Evolutionary conservation across 2,329 filamentous ascomycete genomes (phyloP).

Genomic region (Pseudomassariella vexata): DNA sequence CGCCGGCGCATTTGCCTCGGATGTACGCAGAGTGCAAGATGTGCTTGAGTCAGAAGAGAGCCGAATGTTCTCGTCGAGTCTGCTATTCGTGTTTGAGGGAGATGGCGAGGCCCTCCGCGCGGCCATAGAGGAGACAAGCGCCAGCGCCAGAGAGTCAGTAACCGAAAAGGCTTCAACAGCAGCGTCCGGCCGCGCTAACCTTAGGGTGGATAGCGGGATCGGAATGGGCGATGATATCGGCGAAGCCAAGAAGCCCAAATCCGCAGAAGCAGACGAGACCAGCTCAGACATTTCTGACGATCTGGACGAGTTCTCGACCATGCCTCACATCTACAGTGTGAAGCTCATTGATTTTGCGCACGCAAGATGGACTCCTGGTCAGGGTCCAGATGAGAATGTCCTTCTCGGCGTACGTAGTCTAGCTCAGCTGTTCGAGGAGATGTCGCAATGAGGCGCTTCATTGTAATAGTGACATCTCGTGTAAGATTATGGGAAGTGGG

Average conservation of each 20-base stretch:
- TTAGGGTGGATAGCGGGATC: conserved; percentile 52
- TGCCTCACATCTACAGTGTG: conserved; percentile 59
- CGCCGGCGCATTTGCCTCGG: conserved; percentile 45
- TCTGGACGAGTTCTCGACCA: conserved; percentile 45
- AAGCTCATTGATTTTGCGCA: conserved; percentile 98
- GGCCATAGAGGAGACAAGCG: conserved; percentile 50
- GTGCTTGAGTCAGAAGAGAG: conserved; percentile 51
- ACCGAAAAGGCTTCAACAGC: conserved; percentile 16
- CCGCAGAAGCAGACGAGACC: conserved; percentile 22
- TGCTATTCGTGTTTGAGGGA: conserved; percentile 61
- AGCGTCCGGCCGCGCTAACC: conserved; percentile 22
- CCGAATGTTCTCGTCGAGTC: conserved; percentile 58
- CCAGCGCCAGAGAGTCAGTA: conserved; percentile 31
- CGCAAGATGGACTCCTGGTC: conserved; percentile 73
- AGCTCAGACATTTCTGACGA: conserved; percentile 44
- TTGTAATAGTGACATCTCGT: too few species aligned
- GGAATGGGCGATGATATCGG: conserved; percentile 38
- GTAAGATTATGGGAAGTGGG: too few species aligned
- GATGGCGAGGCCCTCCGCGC: conserved; percentile 48
- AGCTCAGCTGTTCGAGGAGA: conserved; percentile 62
- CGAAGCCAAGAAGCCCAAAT: conserved; percentile 8
- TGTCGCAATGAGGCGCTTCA: conserved; percentile 33
- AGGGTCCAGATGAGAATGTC: conserved; percentile 81
- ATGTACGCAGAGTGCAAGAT: conserved; percentile 46
- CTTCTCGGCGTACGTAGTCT: conserved; percentile 70